Conservation (phyloP, 176 grass and related monocot genomes). For the Paspalum notatum region DNA sequence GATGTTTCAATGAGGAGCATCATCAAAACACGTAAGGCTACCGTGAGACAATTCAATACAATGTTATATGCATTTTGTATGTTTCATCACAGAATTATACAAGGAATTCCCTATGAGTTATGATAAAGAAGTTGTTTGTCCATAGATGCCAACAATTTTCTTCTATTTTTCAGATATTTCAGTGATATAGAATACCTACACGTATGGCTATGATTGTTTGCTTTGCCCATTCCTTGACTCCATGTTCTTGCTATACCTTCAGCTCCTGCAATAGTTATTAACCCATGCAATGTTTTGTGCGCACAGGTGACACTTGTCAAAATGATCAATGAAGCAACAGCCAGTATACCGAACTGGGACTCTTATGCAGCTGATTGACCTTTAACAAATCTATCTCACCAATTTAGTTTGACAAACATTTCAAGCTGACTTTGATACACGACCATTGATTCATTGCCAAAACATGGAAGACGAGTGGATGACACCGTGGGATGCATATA, state of each 20-base stretch:
- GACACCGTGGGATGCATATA: not conserved
- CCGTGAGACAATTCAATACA: not conserved
- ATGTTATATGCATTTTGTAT: not conserved
- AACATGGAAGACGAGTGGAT: constrained; percentile 8
- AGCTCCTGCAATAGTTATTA: constrained; percentile 5
- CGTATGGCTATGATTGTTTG: not conserved
- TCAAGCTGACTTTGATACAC: not conserved
- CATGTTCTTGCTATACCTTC: not conserved
- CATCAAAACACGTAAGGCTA: not conserved
- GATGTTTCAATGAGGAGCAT: constrained; percentile 5
- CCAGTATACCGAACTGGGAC: constrained; percentile 79
- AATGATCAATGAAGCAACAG: constrained; percentile 92
- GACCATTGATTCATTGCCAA: not conserved
- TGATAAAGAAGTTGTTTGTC: not conserved
- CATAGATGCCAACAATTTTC: not conserved
- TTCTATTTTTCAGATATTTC: not conserved
- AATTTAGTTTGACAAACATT: not conserved
- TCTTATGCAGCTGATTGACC: constrained; percentile 39
- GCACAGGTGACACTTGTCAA: constrained; percentile 84
- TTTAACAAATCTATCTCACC: not conserved
- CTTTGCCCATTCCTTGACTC: not conserved
- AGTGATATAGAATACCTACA: not conserved
- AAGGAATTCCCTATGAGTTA: not conserved
- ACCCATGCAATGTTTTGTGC: not conserved
- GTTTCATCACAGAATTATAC: constrained; percentile 10